Base-by-base conservation (phyloP, 1,284 basidiomycete species). In the Cryptococcus sp. region DNA sequence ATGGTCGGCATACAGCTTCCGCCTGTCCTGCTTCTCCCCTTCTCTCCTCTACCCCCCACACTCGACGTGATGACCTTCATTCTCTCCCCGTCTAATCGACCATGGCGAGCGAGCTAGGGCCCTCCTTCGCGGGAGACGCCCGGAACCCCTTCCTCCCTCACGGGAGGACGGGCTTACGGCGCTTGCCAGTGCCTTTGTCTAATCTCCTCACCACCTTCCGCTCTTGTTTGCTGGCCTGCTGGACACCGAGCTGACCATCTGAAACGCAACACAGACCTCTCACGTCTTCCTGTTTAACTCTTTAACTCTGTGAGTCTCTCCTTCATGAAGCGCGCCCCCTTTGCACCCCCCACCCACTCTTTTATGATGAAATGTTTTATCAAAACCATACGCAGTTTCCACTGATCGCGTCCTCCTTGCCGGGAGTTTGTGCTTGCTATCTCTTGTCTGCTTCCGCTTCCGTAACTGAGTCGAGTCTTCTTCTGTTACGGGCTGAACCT, bases 371-470 rank as follows among this genome's bases (percentile, higher is more conserved):
- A 73, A 72, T 52, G 43, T 57, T 57, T 59, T 63, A 33, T 62
- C 57, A 77, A 77, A 77, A 76, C 75, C 76, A 78, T 78, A 77
- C 76, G 76, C 76, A 78, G 76, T 78, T 78, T 78, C 74, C 76
- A 78, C 76, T 72, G 75, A 75, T 71, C 66, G 72, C 71, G 73
- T 75, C 73, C 75, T 75, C 67, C 72, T 64, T 67, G 70, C 71
- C 65, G 66, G 75, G 73, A 73, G 72, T 75, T 69, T 73, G 70
- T 69, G 40, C 60, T 57, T 57, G 23, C 52, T 48, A 46, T 47
- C 55, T 53, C 51, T 50, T 18, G 23, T 49, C 55, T 57, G 55
- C 47, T 52, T 48, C 51, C 59, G 50, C 65, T 59, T 63, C 66
- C 58, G 57, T 50, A 50, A 60, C 63, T 48, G 61, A 57, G 66